Base-by-base conservation (phyloP, 805 yeast genomes). In the Teunomyces tritomae region DNA sequence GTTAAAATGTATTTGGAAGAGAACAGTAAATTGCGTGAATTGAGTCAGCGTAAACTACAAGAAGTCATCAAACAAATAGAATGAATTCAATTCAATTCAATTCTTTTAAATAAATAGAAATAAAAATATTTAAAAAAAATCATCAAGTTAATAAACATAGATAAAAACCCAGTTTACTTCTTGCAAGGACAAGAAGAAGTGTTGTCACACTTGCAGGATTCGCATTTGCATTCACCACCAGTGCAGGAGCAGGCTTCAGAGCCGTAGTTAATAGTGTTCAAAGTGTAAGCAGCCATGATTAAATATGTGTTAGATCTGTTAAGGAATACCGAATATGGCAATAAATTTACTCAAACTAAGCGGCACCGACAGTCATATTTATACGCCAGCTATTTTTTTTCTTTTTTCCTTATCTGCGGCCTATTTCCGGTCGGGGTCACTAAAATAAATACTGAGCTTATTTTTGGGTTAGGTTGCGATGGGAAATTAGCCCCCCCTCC, bases 1-100 rank as follows among this genome's bases (percentile, higher is more conserved):
- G 62, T 61, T 13, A 51, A 49, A 30, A 52, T 47, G 32, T 67
- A 54, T 40, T 49, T 59, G 30, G 45, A 46, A 5, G 64, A 64
- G 2, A 62, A 55, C 48, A 57, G 50, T 4, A 63, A 57, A 39
- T 57, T 72, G 13, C 49, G 35, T 27, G 45, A 35, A 4, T 47
- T 65, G 40, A 54, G 63, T 32, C 49, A 47, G 43, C 43, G 39
- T 14, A 65, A 63, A 43, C 49, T 70, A 39, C 49, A 36, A 24
- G 14, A 11, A 11, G 16, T 7, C 27, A 13, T 8, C 13, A 37
- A 37, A 26, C n/a, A 37, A 36, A 20, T 11, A 35, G 17, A 10
- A 35, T 20, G 6, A 11, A 35, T 35, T 32, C 34, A 32, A 5
- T n/a, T 32, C 34, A 35, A 2, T n/a, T n/a, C n/a, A n/a, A n/a